A percentile compares a stretch with the other conserved stretches of the same genome.
Evolutionary conservation across 208 protist genomes (phyloP).

Genomic region (Leishmania braziliensis): DNA sequence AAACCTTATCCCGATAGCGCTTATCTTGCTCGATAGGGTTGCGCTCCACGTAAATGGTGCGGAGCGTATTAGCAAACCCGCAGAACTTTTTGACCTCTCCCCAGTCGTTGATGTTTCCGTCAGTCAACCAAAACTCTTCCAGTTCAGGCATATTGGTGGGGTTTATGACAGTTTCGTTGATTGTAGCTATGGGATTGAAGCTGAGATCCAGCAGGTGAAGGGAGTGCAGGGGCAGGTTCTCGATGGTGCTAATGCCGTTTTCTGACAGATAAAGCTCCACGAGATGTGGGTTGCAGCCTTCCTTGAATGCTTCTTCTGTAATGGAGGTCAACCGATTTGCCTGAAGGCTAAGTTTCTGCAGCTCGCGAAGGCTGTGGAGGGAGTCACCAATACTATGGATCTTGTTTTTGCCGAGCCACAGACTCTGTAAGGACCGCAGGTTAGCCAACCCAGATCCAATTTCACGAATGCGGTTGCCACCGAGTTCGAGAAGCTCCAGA

Average conservation of each 20-base stretch:
- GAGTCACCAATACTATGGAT: conserved; percentile 69
- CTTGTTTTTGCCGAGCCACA: conserved; percentile 95
- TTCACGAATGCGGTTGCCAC: conserved; percentile 85
- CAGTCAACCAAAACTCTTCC: conserved; percentile 91
- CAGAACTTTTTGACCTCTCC: conserved; percentile 78
- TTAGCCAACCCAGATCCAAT: conserved; percentile 72
- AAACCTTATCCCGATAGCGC: conserved; percentile 89
- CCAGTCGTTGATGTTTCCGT: conserved; percentile 85
- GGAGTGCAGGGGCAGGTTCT: conserved; percentile 61
- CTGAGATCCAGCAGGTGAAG: conserved; percentile 77
- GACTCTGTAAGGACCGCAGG: conserved; percentile 65
- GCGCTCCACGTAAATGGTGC: conserved; percentile 89
- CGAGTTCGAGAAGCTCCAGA: conserved; percentile 87
- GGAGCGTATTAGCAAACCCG: conserved; percentile 58
- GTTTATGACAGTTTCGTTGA: conserved; percentile 73
- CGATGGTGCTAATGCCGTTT: conserved; percentile 77
- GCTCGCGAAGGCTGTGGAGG: conserved; percentile 51
- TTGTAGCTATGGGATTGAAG: conserved; percentile 81
- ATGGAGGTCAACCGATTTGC: conserved; percentile 86
- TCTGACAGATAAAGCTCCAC: conserved; percentile 85
- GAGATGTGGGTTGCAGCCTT: conserved; percentile 57
- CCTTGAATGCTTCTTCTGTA: conserved; percentile 61
- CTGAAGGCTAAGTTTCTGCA: conserved; percentile 83
- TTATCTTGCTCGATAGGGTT: conserved; percentile 91
- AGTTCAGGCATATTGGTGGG: conserved; percentile 67